Evolutionary conservation across 1,139 yeast species (phyloP).

Genomic region (Taiozyma sp.): DNA sequence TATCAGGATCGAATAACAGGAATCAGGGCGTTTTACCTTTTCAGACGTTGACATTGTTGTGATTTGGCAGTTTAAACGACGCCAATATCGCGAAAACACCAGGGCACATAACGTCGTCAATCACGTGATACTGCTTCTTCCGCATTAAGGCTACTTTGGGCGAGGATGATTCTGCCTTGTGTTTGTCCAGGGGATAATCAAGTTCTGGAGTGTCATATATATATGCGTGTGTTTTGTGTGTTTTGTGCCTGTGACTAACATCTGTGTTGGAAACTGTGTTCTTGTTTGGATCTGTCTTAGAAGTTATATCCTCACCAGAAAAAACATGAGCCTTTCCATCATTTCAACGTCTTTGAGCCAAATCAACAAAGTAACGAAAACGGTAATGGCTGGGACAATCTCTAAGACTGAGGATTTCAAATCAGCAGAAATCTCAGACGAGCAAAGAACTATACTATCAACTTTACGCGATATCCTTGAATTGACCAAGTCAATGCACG

Average conservation of each 20-base stretch:
- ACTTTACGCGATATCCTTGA: slow-evolving; percentile 6
- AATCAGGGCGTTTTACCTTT: background rate
- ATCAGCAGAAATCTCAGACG: background rate
- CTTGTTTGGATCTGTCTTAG: background rate
- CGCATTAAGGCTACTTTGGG: no score
- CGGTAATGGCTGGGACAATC: background rate
- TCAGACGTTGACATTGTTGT: background rate
- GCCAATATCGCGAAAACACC: background rate
- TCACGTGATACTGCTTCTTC: background rate
- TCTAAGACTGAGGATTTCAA: background rate
- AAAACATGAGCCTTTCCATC: no score
- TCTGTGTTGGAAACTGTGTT: no score
- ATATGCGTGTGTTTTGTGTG: no score
- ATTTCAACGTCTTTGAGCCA: background rate
- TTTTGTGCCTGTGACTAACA: no score
- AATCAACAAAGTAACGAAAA: no score
- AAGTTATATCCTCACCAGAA: no score
- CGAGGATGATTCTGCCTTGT: no score
- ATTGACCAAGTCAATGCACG: slow-evolving; percentile 13
- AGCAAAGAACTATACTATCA: background rate
- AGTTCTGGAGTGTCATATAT: no score
- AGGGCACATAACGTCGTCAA: background rate
- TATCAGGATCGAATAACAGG: slow-evolving; percentile 6
- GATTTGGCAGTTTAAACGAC: background rate
- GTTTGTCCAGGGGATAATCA: no score